These are phyloP conservation scores for Rhazya stricta DNA, from an alignment of 257 asterid genomes.

Conservation along the genomic window DNA sequence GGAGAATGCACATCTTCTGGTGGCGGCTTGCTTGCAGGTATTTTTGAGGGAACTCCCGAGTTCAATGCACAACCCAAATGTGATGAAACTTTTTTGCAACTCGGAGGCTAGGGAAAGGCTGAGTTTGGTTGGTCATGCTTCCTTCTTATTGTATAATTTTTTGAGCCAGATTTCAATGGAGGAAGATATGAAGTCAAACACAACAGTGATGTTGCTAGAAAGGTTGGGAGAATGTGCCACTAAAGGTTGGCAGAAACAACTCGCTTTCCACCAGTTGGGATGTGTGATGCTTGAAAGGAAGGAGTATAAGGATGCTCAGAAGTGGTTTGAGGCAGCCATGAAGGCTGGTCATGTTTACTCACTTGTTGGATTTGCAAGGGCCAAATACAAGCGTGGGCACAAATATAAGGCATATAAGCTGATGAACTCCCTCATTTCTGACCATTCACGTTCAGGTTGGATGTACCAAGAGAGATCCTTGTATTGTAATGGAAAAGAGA, in stretches of 20 bases:
- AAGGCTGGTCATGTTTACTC: conserved; percentile 77
- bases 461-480: conserved; percentile 93
- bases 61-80: conserved; percentile 58
- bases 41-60: conserved; percentile 77
- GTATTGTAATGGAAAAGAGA: conserved; percentile 68
- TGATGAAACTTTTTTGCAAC: conserved; percentile 53
- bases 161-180: conserved; percentile 83
- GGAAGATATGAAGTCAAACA: conserved; percentile 69
- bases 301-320: conserved; percentile 88
- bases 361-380: conserved; percentile 71
- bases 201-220: conserved; percentile 80
- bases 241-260: conserved; percentile 76
- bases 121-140: conserved; percentile 65
- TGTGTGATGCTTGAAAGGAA: conserved; percentile 90
- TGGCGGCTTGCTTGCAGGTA: conserved; percentile 92
- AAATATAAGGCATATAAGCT: conserved; percentile 74
- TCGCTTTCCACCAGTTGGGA: conserved; percentile 79
- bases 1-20: conserved; percentile 76
- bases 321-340: conserved; percentile 76
- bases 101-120: conserved; percentile 62
- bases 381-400: conserved; percentile 81
- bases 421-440: conserved; percentile 71
- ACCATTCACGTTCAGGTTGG: conserved; percentile 72
- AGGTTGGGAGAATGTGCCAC: conserved; percentile 74
- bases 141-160: conserved; percentile 67